Percentiles rank a stretch among this genome's conserved stretches.
Evolutionary conservation across 345 rosid genomes (phyloP).

Genomic region (Populus euphratica): DNA sequence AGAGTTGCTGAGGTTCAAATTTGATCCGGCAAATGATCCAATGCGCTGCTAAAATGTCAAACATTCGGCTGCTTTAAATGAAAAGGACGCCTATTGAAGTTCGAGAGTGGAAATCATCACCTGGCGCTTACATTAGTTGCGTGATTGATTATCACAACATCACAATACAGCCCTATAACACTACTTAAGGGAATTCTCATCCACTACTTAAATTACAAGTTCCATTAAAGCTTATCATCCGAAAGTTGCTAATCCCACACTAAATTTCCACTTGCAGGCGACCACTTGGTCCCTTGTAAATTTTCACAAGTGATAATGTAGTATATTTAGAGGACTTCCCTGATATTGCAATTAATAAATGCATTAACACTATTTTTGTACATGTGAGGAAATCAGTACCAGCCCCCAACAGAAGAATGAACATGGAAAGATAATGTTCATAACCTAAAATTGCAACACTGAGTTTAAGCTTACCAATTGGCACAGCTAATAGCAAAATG

Average conservation of each 20-base stretch:
- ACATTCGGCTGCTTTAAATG: no score
- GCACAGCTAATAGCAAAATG: not conserved
- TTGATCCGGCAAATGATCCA: not conserved
- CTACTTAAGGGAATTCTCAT: not conserved
- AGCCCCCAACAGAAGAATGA: not conserved
- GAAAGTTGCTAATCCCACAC: not conserved
- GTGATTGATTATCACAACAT: slow-evolving; percentile 6
- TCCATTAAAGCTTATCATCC: not conserved
- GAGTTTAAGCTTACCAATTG: not conserved
- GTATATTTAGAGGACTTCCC: slow-evolving; percentile 54
- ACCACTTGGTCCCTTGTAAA: not conserved
- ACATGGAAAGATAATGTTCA: not conserved
- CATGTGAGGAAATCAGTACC: slow-evolving; percentile 2
- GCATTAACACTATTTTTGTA: slow-evolving; percentile 3
- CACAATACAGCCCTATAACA: slow-evolving; percentile 1
- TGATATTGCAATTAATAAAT: slow-evolving; percentile 23
- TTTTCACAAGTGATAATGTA: not conserved
- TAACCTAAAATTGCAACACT: not conserved
- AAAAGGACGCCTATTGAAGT: not conserved
- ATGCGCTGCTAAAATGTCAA: not conserved
- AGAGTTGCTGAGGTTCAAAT: not conserved
- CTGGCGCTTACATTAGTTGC: not conserved
- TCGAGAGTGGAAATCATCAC: not conserved
- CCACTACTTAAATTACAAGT: not conserved
- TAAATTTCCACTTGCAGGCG: slow-evolving; percentile 9